Conservation (phyloP, 805 yeast genomes). For the Candida golubevii region DNA sequence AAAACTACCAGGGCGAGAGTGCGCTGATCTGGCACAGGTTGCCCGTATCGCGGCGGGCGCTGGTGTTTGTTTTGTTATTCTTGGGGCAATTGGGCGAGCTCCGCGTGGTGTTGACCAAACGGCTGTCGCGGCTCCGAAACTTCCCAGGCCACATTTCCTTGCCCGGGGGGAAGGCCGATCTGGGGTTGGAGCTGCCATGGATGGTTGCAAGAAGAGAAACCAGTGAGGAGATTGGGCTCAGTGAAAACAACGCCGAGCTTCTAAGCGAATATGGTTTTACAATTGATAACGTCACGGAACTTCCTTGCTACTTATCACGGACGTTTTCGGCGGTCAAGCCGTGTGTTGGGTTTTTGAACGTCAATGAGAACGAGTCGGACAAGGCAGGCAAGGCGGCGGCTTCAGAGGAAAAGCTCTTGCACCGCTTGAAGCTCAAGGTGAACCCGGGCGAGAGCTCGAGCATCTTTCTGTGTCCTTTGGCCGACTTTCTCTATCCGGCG, state of each 20-base stretch:
- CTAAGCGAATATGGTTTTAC: constrained; percentile 45
- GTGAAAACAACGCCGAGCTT: constrained; percentile 43
- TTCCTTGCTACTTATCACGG: constrained; percentile 80
- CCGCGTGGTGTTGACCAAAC: constrained; percentile 71
- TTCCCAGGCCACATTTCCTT: constrained; percentile 90
- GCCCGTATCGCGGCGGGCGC: constrained; percentile 68
- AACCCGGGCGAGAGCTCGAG: constrained; percentile 78
- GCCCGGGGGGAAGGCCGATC: constrained; percentile 92
- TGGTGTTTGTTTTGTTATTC: constrained; percentile 73
- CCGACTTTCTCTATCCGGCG: constrained; percentile 47
- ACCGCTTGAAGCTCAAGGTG: constrained; percentile 40
- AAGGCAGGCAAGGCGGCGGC: constrained; percentile 2
- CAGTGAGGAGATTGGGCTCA: constrained; percentile 80
- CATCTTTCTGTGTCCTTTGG: constrained; percentile 65
- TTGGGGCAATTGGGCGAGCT: constrained; percentile 70
- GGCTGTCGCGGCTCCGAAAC: constrained; percentile 63
- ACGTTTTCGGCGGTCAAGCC: constrained; percentile 84
- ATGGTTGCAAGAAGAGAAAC: constrained; percentile 79
- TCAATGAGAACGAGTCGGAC: constrained; percentile 12
- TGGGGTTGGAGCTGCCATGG: constrained; percentile 59
- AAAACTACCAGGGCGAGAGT: constrained; percentile 26
- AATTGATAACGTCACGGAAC: constrained; percentile 53
- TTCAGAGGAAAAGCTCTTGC: constrained; percentile 18
- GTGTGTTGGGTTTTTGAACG: constrained; percentile 58
- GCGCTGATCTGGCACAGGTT: constrained; percentile 56